Evolutionary conservation across 2,329 filamentous ascomycete species (phyloP), one percentile per base, ranked within the genome.

Genomic region (Scopulariopsis brevicaulis): DNA sequence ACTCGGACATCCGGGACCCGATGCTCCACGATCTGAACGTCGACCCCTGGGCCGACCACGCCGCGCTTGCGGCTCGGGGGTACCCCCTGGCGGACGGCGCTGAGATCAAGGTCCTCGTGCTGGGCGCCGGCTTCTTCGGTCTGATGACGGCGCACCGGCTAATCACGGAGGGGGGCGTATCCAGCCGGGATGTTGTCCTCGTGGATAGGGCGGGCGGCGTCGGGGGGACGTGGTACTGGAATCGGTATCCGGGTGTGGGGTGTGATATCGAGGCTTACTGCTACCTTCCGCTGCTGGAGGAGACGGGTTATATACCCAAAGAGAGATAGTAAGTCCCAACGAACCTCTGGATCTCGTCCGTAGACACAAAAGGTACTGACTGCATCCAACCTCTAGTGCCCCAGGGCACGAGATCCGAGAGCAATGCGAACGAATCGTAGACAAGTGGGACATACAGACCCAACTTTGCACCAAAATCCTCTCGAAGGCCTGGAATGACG

Each of bases 251-350:
- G 8, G 60, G 60, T 0, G 64, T 78, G 7, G 71, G 73, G 61
- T 85, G 82, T 64, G 83, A 86, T 63, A 69, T 83, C 3, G 83
- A 86, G 66, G 73, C 74, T 55, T 83, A 80, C 62, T 71, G 75
- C n/a, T 86, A 85, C 63, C 67, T 85, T 68, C 81, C 82, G 3
- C 67, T 83, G 14, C 72, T 85, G 1, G 82, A 85, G 60, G 81
- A 85, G 66, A 82, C 74, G 1, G 77, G 76, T 0, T 84, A 82
- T 63, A 75, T 84, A 65, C 83, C 83, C 0, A 77, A 70, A 18
- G 70, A 79, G 50, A 73, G 73, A 48, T 80, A 78, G 60, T 68
- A 73, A 0, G 67, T 67, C 10, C 76, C 73, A 0, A 62, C 66
- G 3, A 78, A 81, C 55, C 52, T 79, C 10, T 69, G 72, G 1